Percentiles rank a stretch among this genome's conserved stretches.
phyloP scores from a whole-genome alignment of 768 basidiomycete genomes.

The Agaricus sinodeliciosus region DNA sequence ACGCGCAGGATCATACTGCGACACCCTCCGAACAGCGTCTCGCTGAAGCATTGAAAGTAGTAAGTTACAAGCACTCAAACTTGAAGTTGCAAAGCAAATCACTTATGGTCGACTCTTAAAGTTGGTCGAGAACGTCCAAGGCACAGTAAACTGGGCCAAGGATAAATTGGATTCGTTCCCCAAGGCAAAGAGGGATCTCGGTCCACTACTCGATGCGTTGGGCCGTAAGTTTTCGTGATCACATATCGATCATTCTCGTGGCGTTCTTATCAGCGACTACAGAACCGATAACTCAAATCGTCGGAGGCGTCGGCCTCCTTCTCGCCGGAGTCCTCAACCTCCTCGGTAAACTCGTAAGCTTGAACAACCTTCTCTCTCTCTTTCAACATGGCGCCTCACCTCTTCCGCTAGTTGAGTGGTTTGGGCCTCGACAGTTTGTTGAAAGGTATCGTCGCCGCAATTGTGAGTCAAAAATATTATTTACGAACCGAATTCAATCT shows the following conservation, averaged over 20 bases:
- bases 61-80: constrained; percentile 11
- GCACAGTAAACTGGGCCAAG: constrained; percentile 31
- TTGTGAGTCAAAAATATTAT: constrained; percentile 10
- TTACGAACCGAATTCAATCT: too few species aligned
- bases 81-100: background rate
- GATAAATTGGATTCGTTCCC: constrained; percentile 30
- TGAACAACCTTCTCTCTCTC: too few species aligned
- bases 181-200: constrained; percentile 31
- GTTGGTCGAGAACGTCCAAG: constrained; percentile 30
- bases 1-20: constrained; percentile 28
- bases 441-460: constrained; percentile 25
- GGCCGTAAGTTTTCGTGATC: constrained; percentile 19
- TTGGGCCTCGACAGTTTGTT: constrained; percentile 26
- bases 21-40: constrained; percentile 31
- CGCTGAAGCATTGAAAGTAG: constrained; percentile 29
- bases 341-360: constrained; percentile 21
- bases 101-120: constrained; percentile 1
- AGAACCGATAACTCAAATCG: constrained; percentile 32
- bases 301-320: constrained; percentile 29
- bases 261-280: background rate
- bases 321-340: constrained; percentile 30
- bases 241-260: background rate
- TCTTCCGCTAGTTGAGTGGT: constrained; percentile 18
- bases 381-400: too few species aligned
- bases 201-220: constrained; percentile 29